Base-by-base conservation (phyloP, 2,329 filamentous ascomycete genomes). In the Capronia americana region DNA sequence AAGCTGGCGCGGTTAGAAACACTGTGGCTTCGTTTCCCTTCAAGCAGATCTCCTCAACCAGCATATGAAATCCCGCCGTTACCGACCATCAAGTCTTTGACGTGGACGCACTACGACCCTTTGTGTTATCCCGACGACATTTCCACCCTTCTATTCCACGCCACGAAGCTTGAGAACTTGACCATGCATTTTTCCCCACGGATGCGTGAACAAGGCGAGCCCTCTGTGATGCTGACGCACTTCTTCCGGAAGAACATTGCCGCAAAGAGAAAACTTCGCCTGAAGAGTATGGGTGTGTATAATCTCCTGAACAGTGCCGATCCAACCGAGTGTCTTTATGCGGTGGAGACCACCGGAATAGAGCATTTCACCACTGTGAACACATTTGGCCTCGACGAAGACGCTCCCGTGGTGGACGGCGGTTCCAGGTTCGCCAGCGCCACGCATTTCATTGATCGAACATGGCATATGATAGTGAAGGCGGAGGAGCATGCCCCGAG, bases 111-210 rank as follows among this genome's bases (percentile, higher is more conserved):
- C 69, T 86, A 88, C 60, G 87, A 89, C 63, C 87, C 87, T 0
- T 79, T 89, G 10, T 89, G 87, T 76, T 87, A 88, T 71, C 86
- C 86, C 0, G 87, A 89, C 74, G 87, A 88, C 70, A 82, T 89
- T 8, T 86, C 85, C 14, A 77, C 84, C 24, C 75, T 89, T 14
- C 75, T 89, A 6, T 75, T 81, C 14, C 78, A 82, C n/a, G 84
- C 84, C 4, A 82, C 80, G 67, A 85, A 84, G 60, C 76, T 89
- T 3, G 78, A 82, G 48, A 83, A 85, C 34, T 75, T 89, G 7
- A 84, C 79, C 61, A 68, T 89, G 66, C 86, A 89, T 71, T 89
- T 86, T 81, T 86, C 81, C 30, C 85, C 86, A 3, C 84, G 87
- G 1, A 89, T 89, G 85, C 80, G 86, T 26, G 81, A 84, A 41